Percentiles rank a stretch among this genome's conserved stretches.
These are phyloP conservation scores for Nyctanthes arbortristis DNA, from an alignment of 257 asterid genomes.

Conservation along the genomic window DNA sequence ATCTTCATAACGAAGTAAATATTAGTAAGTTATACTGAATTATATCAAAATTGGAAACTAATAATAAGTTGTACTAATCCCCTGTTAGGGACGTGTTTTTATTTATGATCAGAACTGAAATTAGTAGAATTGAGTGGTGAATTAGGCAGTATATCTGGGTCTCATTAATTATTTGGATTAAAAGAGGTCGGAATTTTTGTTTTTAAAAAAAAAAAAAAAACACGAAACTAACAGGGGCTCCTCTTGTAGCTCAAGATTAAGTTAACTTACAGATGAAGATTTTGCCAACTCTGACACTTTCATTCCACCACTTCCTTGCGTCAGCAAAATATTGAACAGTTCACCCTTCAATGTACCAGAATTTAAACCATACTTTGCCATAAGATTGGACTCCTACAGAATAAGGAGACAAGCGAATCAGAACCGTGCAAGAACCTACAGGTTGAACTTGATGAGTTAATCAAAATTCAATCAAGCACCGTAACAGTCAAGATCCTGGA, in stretches of 20 bases:
- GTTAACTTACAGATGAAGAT: constrained; percentile 68
- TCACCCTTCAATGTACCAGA: constrained; percentile 90
- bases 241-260: constrained; percentile 8
- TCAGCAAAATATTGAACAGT: constrained; percentile 66
- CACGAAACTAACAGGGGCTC: no score
- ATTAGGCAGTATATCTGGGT: no score
- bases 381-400: constrained; percentile 68
- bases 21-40: constrained; percentile 18
- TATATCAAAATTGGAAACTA: constrained; percentile 21
- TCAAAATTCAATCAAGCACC: constrained; percentile 14
- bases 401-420: neutral
- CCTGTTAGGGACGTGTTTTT: no score
- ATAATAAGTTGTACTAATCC: constrained; percentile 6
- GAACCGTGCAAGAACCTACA: neutral
- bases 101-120: no score
- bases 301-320: constrained; percentile 75
- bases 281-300: constrained; percentile 76
- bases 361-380: constrained; percentile 76
- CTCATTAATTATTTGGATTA: no score
- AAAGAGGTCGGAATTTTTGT: no score
- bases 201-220: no score
- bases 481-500: constrained; percentile 14
- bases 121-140: no score
- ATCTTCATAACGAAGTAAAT: constrained; percentile 55
- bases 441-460: neutral